phyloP scores from a whole-genome alignment of 2,329 filamentous ascomycete genomes.

The Aspergillus texensis region DNA sequence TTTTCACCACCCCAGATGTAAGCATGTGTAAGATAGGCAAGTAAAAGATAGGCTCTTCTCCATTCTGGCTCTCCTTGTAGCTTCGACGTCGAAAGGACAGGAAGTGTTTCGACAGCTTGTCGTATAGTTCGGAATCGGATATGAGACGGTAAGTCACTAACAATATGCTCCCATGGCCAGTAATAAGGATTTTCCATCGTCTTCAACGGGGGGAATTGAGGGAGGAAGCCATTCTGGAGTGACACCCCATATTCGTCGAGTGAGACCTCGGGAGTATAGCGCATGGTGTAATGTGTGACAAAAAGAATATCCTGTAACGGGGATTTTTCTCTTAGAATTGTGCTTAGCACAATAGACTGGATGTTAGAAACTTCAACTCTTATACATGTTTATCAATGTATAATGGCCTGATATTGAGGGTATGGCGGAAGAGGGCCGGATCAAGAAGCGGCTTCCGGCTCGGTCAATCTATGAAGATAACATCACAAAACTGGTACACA shows the following conservation, averaged over 20 bases:
- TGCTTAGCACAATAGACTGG: not conserved
- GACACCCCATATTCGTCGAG: slow-evolving; percentile 70
- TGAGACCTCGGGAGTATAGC: slow-evolving; percentile 29
- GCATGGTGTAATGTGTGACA: slow-evolving; percentile 22
- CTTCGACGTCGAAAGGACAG: slow-evolving; percentile 74
- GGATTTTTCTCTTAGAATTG: not conserved
- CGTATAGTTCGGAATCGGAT: slow-evolving; percentile 76
- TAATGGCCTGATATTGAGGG: not conserved
- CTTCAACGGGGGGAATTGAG: slow-evolving; percentile 72
- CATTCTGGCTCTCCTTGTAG: slow-evolving; percentile 82
- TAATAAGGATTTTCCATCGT: slow-evolving; percentile 82
- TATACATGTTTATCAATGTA: not conserved
- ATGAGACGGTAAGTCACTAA: slow-evolving; percentile 74
- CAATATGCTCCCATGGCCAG: slow-evolving; percentile 82
- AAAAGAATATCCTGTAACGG: not conserved
- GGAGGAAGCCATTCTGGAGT: slow-evolving; percentile 74
- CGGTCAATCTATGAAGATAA: not conserved
- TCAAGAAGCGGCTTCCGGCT: slow-evolving; percentile 3
- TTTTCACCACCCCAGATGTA: slow-evolving; percentile 82
- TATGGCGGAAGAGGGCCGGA: slow-evolving; percentile 9
- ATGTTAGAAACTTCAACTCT: not conserved
- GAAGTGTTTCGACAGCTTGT: slow-evolving; percentile 73
- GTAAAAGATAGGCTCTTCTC: slow-evolving; percentile 76
- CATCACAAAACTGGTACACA: not conserved
- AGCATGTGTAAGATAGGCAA: slow-evolving; percentile 75